Evolutionary conservation across 2,329 filamentous ascomycete species (phyloP).

Genomic region (Botryosphaeria agaves): DNA sequence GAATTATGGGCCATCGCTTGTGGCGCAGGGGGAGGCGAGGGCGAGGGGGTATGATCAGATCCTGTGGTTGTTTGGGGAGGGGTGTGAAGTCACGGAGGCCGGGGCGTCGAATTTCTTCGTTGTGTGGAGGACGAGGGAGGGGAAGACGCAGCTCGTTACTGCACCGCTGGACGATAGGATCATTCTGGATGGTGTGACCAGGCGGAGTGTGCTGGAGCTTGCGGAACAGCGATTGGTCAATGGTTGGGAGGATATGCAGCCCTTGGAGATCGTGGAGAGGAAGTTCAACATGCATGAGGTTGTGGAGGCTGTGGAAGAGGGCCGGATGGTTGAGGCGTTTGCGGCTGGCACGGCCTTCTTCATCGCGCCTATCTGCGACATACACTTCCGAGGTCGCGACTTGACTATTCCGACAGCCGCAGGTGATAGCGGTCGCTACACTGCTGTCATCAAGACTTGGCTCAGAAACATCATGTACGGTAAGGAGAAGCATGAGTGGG

Average conservation of each 20-base stretch:
- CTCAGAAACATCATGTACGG: slow-evolving; percentile 33
- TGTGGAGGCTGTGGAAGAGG: slow-evolving; percentile 52
- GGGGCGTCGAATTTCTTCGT: slow-evolving; percentile 89
- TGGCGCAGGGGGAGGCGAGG: slow-evolving; percentile 61
- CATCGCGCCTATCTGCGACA: slow-evolving; percentile 25
- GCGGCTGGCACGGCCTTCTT: slow-evolving; percentile 64
- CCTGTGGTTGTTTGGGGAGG: slow-evolving; percentile 75
- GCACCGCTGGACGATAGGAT: slow-evolving; percentile 68
- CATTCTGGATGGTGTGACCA: slow-evolving; percentile 79
- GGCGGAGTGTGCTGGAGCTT: slow-evolving; percentile 61
- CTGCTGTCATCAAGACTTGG: slow-evolving; percentile 25
- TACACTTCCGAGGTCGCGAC: slow-evolving; percentile 27
- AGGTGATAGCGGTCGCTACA: slow-evolving; percentile 24
- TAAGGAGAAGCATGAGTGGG: slow-evolving; percentile 28
- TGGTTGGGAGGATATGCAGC: slow-evolving; percentile 16
- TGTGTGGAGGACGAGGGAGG: slow-evolving; percentile 52
- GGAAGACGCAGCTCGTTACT: slow-evolving; percentile 55
- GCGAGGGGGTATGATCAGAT: slow-evolving; percentile 69
- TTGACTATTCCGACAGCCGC: slow-evolving; percentile 22
- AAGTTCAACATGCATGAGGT: slow-evolving; percentile 71
- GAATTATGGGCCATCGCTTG: slow-evolving; percentile 75
- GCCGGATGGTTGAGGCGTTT: slow-evolving; percentile 68
- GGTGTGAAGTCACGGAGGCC: slow-evolving; percentile 72
- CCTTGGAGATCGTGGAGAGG: slow-evolving; percentile 58
- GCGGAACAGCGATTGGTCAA: slow-evolving; percentile 41